Evolutionary conservation across 164 flowering plant species (phyloP), one percentile per base, ranked within the genome.

Genomic region (Paratinospora sagittata): DNA sequence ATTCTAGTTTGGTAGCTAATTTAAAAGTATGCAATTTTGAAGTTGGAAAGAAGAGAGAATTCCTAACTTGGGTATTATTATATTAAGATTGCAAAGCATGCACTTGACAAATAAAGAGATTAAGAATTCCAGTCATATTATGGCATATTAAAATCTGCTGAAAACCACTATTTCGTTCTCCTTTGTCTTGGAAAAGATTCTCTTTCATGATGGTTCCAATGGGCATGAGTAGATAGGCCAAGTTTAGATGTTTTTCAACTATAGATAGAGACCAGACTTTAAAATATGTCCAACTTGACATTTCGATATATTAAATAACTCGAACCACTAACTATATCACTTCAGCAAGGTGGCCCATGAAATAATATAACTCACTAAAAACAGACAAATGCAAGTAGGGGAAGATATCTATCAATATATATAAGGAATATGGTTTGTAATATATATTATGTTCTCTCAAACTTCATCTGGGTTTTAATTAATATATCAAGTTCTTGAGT

Each of bases 321-420:
- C 19, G 19, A 19, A 43, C 14, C 47, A 43, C 47, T 0, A 12
- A 43, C 14, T 43, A 12, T 12, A 43, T 43, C 47, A 43, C 47
- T 43, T 43, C 5, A 43, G 3, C 47, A 43, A 43, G 14, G 9
- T 43, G 47, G 47, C 47, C 47, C 47, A 43, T 12, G 47, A 10
- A 43, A 9, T 7, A 43, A 43, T 55, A n/a, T 8, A 55, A 30
- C 2, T 8, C 24, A 55, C 61, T 55, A 55, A 55, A 19, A 9
- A n/a, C 61, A 55, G 24, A 55, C 61, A 55, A 55, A 43, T 55
- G 61, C 24, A 55, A 55, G 21, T 55, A n/a, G 61, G 61, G 61
- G 61, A 55, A 55, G 61, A 19, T 55, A 19, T 19, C 8, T 8
- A 19, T 7, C 61, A n/a, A 19, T 5, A 55, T 19, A 8, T 55